phyloP scores from a whole-genome alignment of 1,284 basidiomycete genomes.

The Binderoboletus segoi region DNA sequence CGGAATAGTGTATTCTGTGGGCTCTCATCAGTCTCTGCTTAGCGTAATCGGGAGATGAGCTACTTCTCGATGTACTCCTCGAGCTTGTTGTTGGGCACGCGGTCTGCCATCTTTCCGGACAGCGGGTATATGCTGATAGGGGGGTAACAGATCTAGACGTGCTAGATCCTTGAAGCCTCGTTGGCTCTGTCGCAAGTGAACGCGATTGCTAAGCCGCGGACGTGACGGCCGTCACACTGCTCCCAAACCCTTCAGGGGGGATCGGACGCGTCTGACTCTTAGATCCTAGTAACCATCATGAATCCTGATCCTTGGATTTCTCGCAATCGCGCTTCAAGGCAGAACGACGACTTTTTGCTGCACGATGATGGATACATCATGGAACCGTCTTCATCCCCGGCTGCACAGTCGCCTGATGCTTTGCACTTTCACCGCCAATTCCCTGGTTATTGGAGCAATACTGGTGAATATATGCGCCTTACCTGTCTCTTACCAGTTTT shows the following conservation, averaged over 20 bases:
- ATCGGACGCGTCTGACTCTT: conserved; percentile 8
- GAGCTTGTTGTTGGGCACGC: conserved; percentile 46
- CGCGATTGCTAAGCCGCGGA: conserved; percentile 29
- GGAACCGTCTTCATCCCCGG: conserved; percentile 11
- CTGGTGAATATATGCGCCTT: conserved; percentile 54
- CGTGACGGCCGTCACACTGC: conserved; percentile 27
- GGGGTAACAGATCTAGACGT: neutral
- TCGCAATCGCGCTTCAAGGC: neutral
- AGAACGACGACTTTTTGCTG: neutral
- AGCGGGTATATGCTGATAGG: conserved; percentile 16
- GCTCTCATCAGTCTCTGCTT: conserved; percentile 14
- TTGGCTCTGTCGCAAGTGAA: neutral
- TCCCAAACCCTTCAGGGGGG: too few species aligned
- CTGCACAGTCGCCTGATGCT: conserved; percentile 2
- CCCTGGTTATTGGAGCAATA: conserved; percentile 32
- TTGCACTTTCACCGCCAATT: conserved; percentile 4
- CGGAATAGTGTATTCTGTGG: conserved; percentile 78
- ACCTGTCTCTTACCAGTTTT: neutral
- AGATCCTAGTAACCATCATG: conserved; percentile 12
- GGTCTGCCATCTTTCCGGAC: conserved; percentile 33
- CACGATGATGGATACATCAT: neutral
- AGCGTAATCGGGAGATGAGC: conserved; percentile 19
- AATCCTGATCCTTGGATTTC: conserved; percentile 6
- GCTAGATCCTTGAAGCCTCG: neutral
- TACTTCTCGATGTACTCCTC: conserved; percentile 74